A percentile compares a stretch with the other conserved stretches of the same genome.
These are phyloP conservation scores for Phytophthora colocasiae DNA, from an alignment of 352 stramenopile species.

Conservation along the genomic window DNA sequence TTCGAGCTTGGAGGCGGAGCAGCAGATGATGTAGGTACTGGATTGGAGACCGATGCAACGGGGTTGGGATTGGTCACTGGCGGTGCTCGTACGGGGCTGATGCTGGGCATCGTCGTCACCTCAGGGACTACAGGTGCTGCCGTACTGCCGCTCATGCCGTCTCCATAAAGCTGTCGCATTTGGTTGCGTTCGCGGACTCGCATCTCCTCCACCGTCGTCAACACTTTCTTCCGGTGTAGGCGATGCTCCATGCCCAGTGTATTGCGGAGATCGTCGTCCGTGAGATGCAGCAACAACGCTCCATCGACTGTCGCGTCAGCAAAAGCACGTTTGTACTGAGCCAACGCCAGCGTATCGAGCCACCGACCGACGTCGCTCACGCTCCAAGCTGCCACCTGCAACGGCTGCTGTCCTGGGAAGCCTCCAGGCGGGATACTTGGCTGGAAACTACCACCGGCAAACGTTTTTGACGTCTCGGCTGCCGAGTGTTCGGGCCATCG, in stretches of 20 bases:
- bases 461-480: slow-evolving; percentile 4
- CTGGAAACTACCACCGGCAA: slow-evolving; percentile 40
- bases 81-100: slow-evolving; percentile 3
- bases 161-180: slow-evolving; percentile 55
- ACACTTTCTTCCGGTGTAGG: slow-evolving; percentile 96
- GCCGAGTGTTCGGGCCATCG: slow-evolving; percentile 64
- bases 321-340: slow-evolving; percentile 92
- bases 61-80: slow-evolving; percentile 1
- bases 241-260: slow-evolving; percentile 95
- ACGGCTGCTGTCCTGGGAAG: slow-evolving; percentile 70
- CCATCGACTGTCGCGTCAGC: slow-evolving; percentile 90
- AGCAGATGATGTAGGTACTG: slow-evolving; percentile 4
- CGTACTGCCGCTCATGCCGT: background rate
- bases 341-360: slow-evolving; percentile 90
- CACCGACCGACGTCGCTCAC: slow-evolving; percentile 90
- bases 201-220: slow-evolving; percentile 88
- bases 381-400: slow-evolving; percentile 82
- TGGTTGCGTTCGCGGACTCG: slow-evolving; percentile 57
- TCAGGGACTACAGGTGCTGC: slow-evolving; percentile 13
- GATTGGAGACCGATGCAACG: slow-evolving; percentile 1
- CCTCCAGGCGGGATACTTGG: slow-evolving; percentile 53
- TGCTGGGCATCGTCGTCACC: slow-evolving; percentile 3
- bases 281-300: slow-evolving; percentile 90
- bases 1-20: background rate
- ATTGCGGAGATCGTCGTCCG: slow-evolving; percentile 93